Conservation (phyloP, 78 protist species). For the Polysphondylium violaceum region DNA sequence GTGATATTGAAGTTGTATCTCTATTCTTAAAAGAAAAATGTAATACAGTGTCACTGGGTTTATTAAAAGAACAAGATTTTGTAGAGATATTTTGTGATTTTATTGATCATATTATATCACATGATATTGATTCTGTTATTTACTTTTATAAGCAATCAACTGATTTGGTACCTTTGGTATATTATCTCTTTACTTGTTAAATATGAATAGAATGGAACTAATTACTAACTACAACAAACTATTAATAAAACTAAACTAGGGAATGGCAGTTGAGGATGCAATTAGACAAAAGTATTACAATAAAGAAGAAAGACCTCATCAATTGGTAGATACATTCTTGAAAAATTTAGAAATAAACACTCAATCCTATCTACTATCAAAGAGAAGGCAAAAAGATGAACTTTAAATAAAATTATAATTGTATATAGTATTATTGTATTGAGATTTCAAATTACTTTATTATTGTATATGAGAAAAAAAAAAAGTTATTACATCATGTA, state of each 20-base stretch:
- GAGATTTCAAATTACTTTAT: no score
- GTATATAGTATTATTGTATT: no score
- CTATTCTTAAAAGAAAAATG: no score
- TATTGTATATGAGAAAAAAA: not conserved
- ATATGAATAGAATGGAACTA: not conserved
- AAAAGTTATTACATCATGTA: not conserved
- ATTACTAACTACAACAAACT: not conserved
- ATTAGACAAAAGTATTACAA: conserved; percentile 2
- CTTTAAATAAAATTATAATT: not conserved
- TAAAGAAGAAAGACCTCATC: conserved; percentile 42
- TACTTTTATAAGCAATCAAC: not conserved
- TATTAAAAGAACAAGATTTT: conserved; percentile 4
- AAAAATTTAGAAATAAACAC: not conserved
- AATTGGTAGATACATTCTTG: conserved; percentile 28
- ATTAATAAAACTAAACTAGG: not conserved
- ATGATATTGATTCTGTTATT: not conserved
- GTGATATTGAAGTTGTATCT: no score
- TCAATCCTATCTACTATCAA: not conserved
- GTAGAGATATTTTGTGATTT: conserved; percentile 3
- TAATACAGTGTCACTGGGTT: no score
- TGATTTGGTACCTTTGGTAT: conserved; percentile 8
- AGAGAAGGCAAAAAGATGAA: not conserved
- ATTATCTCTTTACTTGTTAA: not conserved
- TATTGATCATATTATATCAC: conserved; percentile 9
- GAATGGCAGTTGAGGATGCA: conserved; percentile 23